These are phyloP conservation scores for Ramalina peruviana DNA, from an alignment of 495 filamentous ascomycete genomes.

Conservation along the genomic window DNA sequence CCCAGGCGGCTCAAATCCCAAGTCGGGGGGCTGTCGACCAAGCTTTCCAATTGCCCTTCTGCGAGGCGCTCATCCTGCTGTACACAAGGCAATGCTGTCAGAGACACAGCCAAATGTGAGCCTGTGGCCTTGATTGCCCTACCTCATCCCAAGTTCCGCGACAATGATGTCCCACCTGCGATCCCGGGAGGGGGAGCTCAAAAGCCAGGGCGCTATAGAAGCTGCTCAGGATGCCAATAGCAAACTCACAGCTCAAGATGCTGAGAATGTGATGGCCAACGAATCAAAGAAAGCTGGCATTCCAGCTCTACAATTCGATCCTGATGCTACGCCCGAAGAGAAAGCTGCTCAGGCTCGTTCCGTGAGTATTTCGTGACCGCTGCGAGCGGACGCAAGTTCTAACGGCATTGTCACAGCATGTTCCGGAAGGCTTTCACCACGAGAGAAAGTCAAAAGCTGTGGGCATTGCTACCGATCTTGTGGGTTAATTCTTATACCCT, in stretches of 20 bases:
- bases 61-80: too few species aligned
- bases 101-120: too few species aligned
- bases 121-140: too few species aligned
- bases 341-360: conserved; percentile 67
- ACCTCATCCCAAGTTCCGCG: background rate
- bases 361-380: conserved; percentile 37
- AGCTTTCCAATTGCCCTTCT: too few species aligned
- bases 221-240: conserved; percentile 49
- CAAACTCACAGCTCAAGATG: conserved; percentile 50
- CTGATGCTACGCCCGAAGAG: conserved; percentile 67
- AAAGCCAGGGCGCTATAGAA: conserved; percentile 54
- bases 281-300: conserved; percentile 66
- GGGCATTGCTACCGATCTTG: conserved; percentile 60
- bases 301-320: conserved; percentile 73
- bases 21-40: too few species aligned
- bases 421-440: conserved; percentile 50
- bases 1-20: too few species aligned
- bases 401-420: conserved; percentile 24
- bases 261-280: conserved; percentile 54
- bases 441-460: conserved; percentile 51
- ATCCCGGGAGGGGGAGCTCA: conserved; percentile 44
- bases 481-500: conserved; percentile 18
- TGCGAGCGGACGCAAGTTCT: conserved; percentile 7
- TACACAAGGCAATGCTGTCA: too few species aligned
- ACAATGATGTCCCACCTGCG: conserved; percentile 17